Conservation (phyloP, 306 rosid genomes). For the Malus sieversii region DNA sequence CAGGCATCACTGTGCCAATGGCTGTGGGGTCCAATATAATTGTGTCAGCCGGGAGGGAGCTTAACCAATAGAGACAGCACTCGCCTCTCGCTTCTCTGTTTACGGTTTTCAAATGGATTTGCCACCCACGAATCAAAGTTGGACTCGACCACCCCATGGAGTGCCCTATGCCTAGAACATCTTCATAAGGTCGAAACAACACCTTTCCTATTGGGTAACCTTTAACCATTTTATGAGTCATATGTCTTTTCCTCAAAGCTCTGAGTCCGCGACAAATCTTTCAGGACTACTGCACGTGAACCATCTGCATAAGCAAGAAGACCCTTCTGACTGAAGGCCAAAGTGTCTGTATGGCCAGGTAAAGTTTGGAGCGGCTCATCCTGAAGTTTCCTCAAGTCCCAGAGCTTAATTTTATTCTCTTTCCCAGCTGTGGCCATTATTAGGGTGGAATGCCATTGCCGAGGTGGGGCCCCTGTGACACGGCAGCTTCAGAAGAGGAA, state of each 20-base stretch:
- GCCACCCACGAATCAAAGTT: constrained; percentile 85
- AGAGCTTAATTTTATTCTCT: constrained; percentile 71
- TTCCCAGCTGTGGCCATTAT: constrained; percentile 88
- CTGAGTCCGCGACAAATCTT: constrained; percentile 45
- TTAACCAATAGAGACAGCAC: constrained; percentile 58
- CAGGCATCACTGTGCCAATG: constrained; percentile 53
- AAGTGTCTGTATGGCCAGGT: constrained; percentile 63
- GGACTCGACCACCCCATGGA: constrained; percentile 87
- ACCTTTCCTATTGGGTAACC: constrained; percentile 70
- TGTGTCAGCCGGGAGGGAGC: constrained; percentile 81
- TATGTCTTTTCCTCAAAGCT: constrained; percentile 39
- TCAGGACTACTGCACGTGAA: constrained; percentile 45
- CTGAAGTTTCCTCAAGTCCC: constrained; percentile 92
- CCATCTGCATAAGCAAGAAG: constrained; percentile 66
- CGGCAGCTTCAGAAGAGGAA: constrained; percentile 70
- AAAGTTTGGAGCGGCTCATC: constrained; percentile 45
- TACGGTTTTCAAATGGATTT: constrained; percentile 70
- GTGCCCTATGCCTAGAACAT: constrained; percentile 74
- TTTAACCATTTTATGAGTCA: constrained; percentile 76
- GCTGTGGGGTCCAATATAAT: constrained; percentile 67
- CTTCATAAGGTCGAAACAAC: constrained; percentile 79
- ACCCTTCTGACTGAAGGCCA: constrained; percentile 89
- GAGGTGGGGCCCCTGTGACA: constrained; percentile 75
- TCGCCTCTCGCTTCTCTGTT: constrained; percentile 69
- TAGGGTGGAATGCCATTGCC: constrained; percentile 74